Conservation (phyloP, 2,329 filamentous ascomycete genomes). For the Fusarium poae region DNA sequence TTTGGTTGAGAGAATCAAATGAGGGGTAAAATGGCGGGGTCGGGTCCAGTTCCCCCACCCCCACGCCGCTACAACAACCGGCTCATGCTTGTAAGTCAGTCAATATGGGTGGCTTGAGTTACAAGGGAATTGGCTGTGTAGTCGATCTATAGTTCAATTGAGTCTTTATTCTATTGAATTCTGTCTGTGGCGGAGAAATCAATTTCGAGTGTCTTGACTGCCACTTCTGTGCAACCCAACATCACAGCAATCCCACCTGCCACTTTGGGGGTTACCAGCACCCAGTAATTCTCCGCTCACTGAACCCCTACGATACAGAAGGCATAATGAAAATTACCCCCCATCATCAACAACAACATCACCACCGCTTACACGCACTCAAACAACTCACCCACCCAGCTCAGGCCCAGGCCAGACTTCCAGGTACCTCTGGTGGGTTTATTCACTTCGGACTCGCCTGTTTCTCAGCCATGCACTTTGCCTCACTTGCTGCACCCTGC, state of each 20-base stretch:
- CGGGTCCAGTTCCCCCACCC: constrained; percentile 22
- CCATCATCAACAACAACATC: constrained; percentile 25
- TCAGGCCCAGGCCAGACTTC: constrained; percentile 9
- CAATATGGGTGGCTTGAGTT: background rate
- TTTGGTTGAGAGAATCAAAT: constrained; percentile 6
- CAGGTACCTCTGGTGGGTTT: constrained; percentile 3
- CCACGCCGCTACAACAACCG: constrained; percentile 21
- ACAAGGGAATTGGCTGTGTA: background rate
- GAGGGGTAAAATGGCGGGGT: constrained; percentile 32
- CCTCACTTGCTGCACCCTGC: constrained; percentile 21
- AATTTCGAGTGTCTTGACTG: constrained; percentile 12
- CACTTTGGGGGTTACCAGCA: constrained; percentile 45
- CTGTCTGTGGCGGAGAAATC: background rate
- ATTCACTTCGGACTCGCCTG: constrained; percentile 3
- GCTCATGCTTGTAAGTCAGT: constrained; percentile 25
- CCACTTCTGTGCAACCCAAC: background rate
- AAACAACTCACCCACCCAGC: constrained; percentile 10
- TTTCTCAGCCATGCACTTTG: constrained; percentile 31
- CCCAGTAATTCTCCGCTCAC: constrained; percentile 31
- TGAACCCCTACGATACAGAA: background rate
- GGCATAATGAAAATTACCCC: background rate
- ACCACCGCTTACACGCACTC: constrained; percentile 14
- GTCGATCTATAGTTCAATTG: background rate
- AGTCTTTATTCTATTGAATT: background rate
- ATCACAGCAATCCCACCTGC: background rate